Conservation (phyloP, 2,329 filamentous ascomycete genomes). For the Akanthomyces muscarius region DNA sequence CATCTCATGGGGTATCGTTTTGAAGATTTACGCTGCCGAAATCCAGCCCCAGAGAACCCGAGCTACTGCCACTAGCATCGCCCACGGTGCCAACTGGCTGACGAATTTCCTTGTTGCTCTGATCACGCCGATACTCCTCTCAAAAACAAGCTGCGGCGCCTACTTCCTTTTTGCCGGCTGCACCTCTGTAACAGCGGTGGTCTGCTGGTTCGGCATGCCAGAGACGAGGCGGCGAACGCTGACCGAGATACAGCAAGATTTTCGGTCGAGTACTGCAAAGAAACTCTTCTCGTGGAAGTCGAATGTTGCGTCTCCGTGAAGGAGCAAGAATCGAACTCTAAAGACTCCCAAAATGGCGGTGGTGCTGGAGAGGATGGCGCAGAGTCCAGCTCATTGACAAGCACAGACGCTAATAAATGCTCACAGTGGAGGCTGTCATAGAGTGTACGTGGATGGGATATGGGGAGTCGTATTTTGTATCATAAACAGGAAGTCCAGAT, state of each 20-base stretch:
- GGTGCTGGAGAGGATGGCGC: too few relatives aligned
- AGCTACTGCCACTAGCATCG: conserved; percentile 27
- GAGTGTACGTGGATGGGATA: too few relatives aligned
- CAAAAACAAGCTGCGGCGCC: conserved; percentile 37
- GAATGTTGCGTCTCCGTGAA: too few relatives aligned
- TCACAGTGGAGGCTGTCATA: too few relatives aligned
- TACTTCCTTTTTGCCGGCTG: conserved; percentile 44
- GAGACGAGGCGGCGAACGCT: conserved; percentile 41
- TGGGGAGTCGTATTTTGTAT: too few relatives aligned
- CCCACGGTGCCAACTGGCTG: conserved; percentile 38
- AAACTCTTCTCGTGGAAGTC: not conserved
- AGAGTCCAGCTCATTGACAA: too few relatives aligned
- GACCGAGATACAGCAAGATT: conserved; percentile 32
- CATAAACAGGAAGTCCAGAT: too few relatives aligned
- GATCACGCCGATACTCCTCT: conserved; percentile 38
- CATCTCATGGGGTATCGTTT: conserved; percentile 48
- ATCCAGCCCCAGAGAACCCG: conserved; percentile 53
- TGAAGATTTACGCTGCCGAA: conserved; percentile 52
- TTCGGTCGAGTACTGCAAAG: not conserved
- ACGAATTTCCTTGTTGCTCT: conserved; percentile 45
- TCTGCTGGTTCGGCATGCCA: conserved; percentile 37
- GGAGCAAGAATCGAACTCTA: too few relatives aligned
- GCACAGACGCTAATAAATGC: too few relatives aligned
- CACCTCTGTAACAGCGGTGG: conserved; percentile 33
- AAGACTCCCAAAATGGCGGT: too few relatives aligned